Evolutionary conservation across 441 rosid species (phyloP).

Genomic region (Melastoma candidum): DNA sequence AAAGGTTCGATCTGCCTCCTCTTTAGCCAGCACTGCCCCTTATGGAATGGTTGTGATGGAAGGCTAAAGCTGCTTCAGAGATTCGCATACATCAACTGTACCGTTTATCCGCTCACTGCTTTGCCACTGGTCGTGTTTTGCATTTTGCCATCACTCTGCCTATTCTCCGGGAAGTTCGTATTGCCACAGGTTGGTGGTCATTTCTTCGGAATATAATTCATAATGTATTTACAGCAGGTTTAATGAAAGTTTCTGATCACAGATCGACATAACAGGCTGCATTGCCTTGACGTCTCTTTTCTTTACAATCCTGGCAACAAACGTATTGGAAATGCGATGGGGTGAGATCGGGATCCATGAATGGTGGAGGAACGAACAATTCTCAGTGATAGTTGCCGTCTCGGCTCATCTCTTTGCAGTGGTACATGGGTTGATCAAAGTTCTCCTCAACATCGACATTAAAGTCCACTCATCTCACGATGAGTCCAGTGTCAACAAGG

Average conservation of each 20-base stretch:
- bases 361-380: constrained; percentile 24
- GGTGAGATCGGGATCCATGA: constrained; percentile 16
- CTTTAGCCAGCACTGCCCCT: constrained; percentile 17
- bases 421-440: constrained; percentile 14
- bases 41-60: constrained; percentile 12
- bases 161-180: constrained; percentile 17
- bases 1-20: constrained; percentile 16
- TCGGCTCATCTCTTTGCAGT: constrained; percentile 14
- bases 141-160: constrained; percentile 12
- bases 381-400: constrained; percentile 18
- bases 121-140: constrained; percentile 12
- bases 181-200: constrained; percentile 7
- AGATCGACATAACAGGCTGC: constrained; percentile 9
- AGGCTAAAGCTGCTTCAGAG: constrained; percentile 17
- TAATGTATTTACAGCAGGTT: neutral
- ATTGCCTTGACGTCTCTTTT: constrained; percentile 12
- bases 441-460: constrained; percentile 1
- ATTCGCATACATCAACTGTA: constrained; percentile 13
- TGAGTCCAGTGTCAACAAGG: neutral
- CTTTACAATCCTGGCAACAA: constrained; percentile 16
- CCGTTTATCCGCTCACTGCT: constrained; percentile 13
- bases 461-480: neutral
- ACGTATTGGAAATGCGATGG: constrained; percentile 21
- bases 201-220: too few relatives aligned
- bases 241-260: neutral